Base-by-base conservation (phyloP, 805 yeast genomes). In the Teunomyces stri region DNA sequence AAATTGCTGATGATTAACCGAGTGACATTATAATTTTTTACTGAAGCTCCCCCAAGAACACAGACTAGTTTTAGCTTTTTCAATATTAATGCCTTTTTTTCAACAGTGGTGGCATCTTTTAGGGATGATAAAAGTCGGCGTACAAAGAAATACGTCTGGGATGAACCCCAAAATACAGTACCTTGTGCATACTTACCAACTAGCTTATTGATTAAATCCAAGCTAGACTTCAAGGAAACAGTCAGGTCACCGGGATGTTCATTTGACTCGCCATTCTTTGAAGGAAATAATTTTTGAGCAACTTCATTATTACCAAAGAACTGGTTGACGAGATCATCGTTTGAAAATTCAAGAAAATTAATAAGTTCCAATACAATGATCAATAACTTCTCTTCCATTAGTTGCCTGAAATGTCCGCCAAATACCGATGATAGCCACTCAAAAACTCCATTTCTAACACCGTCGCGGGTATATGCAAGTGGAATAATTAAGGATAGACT, bases 401-500 rank as follows among this genome's bases (percentile, higher is more conserved):
- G 65, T 3, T 36, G 33, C 34, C 58, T 61, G 44, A 56, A 66
- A 3, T 40, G 29, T 1, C 53, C 51, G n/a, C 58, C 58, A 20
- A 66, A 53, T 4, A 47, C 16, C 1, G 33, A 9, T 13, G 50
- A 33, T 50, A 56, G 28, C 6, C 34, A 29, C 4, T 52, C 57
- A 30, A 65, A 68, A 0, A 74, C 55, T 4, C 62, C 62, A 43
- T 65, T 60, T 47, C 76, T 56, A 1, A 60, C 43, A 0, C 82
- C 81, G 29, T 58, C 59, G 11, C 58, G 60, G 0, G 78, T 60
- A 51, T 65, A 79, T 0, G 80, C 62, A 16, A 80, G 52, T 0
- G 84, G 72, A 1, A 81, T 61, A 0, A 71, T 53, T n/a, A 64
- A 46, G 0, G 78, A 61, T 5, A 76, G 45, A 25, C 75, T 58